phyloP scores from a whole-genome alignment of 2,329 filamentous ascomycete species.

The Pseudogymnoascus destructans region DNA sequence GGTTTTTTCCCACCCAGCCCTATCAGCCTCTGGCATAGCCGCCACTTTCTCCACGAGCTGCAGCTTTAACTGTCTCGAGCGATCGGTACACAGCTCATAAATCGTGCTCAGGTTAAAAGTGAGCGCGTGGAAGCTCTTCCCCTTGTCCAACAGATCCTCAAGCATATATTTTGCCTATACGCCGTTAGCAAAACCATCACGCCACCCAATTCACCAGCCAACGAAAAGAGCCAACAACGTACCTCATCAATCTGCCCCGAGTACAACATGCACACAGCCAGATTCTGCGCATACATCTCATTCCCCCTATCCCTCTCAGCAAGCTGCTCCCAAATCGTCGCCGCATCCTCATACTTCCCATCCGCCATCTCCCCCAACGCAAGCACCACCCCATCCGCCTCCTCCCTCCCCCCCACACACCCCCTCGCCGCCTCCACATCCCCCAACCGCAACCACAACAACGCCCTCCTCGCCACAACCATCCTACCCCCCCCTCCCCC shows the following conservation, averaged over 20 bases:
- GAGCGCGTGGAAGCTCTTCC: constrained; percentile 60
- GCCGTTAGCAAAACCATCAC: constrained; percentile 19
- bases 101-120: constrained; percentile 84
- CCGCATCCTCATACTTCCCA: constrained; percentile 53
- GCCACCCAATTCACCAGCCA: background rate
- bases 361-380: constrained; percentile 71
- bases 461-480: constrained; percentile 38
- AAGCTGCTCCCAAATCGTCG: constrained; percentile 45
- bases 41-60: constrained; percentile 59
- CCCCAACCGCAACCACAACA: constrained; percentile 69
- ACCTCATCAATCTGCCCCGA: constrained; percentile 62
- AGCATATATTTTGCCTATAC: constrained; percentile 50
- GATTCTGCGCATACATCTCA: constrained; percentile 67
- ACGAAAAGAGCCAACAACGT: constrained; percentile 18
- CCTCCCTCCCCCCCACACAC: constrained; percentile 17
- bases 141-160: constrained; percentile 48
- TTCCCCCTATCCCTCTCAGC: constrained; percentile 33
- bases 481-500: constrained; percentile 27
- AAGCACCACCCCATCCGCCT: constrained; percentile 35
- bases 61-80: constrained; percentile 55
- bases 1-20: constrained; percentile 54
- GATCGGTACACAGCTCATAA: constrained; percentile 82
- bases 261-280: constrained; percentile 75
- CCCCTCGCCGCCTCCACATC: constrained; percentile 54
- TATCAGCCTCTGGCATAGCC: constrained; percentile 36